Base-by-base conservation (phyloP, 352 stramenopile genomes). In the Globisporangium sylvaticum region DNA sequence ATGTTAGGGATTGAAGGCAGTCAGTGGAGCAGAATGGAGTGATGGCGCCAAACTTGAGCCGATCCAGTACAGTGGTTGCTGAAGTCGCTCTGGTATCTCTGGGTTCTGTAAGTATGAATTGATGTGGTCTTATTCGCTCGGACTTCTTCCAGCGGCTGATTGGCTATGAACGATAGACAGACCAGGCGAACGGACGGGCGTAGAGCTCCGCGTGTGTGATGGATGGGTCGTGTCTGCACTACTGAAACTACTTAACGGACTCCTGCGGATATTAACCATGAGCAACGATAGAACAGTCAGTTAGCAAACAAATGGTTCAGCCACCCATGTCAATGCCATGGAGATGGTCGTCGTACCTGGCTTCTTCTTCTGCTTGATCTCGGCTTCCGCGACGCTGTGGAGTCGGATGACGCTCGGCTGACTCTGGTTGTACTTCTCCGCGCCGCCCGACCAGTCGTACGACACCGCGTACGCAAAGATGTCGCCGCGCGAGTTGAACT, bases 371-470 rank as follows among this genome's bases (percentile, higher is more conserved):
- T 96, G 94, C 72, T 97, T 98, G 77, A 99, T 98, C 81, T 98
- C 96, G 48, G 95, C 78, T 69, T 98, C 94, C 18, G 77, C 64
- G 37, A 98, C 92, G 68, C 82, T 87, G 81, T 99, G 95, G 64
- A 99, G 74, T 54, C 84, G 94, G 65, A 99, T 97, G 69, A 98
- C 84, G 78, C 97, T 98, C 34, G 78, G 80, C 66, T 91, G 84
- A 50, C 64, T 78, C 55, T 84, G 86, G 61, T 95, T 90, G 78
- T 98, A 95, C 68, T 96, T 89, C 64, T 91, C 81, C 48, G 83
- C 89, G 32, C 96, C 97, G 77, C 97, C 97, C 62, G 84, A 96
- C 97, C 97, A 99, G 82, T 99, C 96, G 82, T 99, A 99, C 71
- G 90, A 97, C 66, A 97, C 85, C 31, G 93, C 83, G 84, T 99